Evolutionary conservation across 2,329 filamentous ascomycete species (phyloP).

Genomic region (Verticillium longisporum): DNA sequence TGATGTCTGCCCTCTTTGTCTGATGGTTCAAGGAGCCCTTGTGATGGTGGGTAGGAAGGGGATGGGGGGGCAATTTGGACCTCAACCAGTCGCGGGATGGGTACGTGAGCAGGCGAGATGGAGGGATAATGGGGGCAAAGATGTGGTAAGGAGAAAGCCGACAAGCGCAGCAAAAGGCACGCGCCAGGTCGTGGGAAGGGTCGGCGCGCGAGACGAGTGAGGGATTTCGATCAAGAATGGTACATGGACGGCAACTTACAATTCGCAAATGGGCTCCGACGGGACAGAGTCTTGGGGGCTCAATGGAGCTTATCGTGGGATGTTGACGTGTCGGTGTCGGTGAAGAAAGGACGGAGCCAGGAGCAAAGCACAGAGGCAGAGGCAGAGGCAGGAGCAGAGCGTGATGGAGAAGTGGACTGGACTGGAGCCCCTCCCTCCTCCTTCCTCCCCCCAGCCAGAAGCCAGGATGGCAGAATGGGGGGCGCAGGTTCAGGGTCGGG

Average conservation of each 20-base stretch:
- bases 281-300: background rate
- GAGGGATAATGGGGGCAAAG: background rate
- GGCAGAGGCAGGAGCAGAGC: background rate
- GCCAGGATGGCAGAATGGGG: background rate
- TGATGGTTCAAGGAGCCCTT: background rate
- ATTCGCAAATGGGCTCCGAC: conserved; percentile 1
- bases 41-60: background rate
- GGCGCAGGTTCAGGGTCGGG: background rate
- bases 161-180: background rate
- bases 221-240: background rate
- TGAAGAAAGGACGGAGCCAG: conserved; percentile 2
- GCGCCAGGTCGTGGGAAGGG: background rate
- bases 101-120: background rate
- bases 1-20: background rate
- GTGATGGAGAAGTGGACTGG: background rate
- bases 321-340: conserved; percentile 2
- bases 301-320: conserved; percentile 4
- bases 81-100: background rate
- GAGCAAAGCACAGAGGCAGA: background rate
- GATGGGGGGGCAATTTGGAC: background rate
- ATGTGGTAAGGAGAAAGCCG: background rate
- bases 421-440: background rate
- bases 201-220: background rate
- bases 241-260: background rate
- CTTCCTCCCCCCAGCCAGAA: background rate